Conservation (phyloP, 2,329 filamentous ascomycete genomes). For the Sphaceloma murrayae region DNA sequence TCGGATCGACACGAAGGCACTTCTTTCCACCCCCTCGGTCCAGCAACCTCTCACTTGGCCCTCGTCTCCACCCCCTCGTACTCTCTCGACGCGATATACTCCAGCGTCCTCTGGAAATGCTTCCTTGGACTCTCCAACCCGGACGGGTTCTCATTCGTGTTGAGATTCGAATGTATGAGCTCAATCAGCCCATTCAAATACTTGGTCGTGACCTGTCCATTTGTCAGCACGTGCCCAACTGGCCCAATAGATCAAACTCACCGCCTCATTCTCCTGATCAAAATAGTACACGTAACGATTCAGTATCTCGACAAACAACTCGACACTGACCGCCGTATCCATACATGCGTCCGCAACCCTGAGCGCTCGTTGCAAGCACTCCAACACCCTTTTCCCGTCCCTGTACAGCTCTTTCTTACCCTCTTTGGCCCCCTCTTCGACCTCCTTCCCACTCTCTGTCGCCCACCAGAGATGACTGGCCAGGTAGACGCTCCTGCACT, state of each 20-base stretch:
- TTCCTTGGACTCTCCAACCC: conserved; percentile 81
- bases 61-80: conserved; percentile 84
- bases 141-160: conserved; percentile 71
- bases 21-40: background rate
- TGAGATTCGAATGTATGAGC: conserved; percentile 91
- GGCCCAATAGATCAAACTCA: conserved; percentile 30
- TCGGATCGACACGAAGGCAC: background rate
- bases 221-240: background rate
- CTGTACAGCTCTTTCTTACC: conserved; percentile 63
- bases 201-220: conserved; percentile 73
- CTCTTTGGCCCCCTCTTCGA: conserved; percentile 46
- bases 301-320: conserved; percentile 95
- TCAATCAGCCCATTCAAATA: conserved; percentile 97
- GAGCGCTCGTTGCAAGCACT: conserved; percentile 89
- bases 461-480: conserved; percentile 98
- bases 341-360: conserved; percentile 97
- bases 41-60: conserved; percentile 36
- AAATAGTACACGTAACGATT: conserved; percentile 99
- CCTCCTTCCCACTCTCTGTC: conserved; percentile 73
- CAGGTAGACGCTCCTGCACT: conserved; percentile 91
- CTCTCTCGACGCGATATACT: conserved; percentile 83
- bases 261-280: conserved; percentile 96
- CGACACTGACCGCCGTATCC: conserved; percentile 94
- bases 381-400: conserved; percentile 91
- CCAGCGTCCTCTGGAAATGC: conserved; percentile 89